These are phyloP conservation scores for Triangularia setosa DNA, from an alignment of 2,329 filamentous ascomycete species.

Conservation along the genomic window DNA sequence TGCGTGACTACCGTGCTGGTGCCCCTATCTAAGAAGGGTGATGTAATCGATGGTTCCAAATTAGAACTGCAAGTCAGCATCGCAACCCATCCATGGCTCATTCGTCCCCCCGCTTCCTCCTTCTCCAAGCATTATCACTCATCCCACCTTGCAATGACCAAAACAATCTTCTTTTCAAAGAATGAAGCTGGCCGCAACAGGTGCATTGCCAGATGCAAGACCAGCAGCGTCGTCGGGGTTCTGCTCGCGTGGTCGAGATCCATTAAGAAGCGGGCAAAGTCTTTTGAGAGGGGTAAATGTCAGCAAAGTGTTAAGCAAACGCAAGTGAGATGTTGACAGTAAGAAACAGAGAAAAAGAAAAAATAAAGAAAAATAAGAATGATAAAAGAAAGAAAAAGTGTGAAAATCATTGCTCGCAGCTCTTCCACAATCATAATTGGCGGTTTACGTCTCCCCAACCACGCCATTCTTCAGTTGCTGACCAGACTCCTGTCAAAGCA, in stretches of 20 bases:
- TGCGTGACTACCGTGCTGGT: neutral
- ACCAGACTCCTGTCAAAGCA: neutral
- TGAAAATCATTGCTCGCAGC: neutral
- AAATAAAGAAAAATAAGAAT: conserved; percentile 8
- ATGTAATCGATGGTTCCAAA: neutral
- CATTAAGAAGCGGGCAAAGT: conserved; percentile 81
- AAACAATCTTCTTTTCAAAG: conserved; percentile 6
- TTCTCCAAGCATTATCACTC: neutral
- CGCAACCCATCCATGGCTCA: neutral
- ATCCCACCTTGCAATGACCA: neutral
- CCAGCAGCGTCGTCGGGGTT: conserved; percentile 50
- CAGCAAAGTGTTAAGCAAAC: conserved; percentile 1
- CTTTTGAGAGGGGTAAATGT: conserved; percentile 40
- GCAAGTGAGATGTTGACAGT: conserved; percentile 10
- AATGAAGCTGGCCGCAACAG: conserved; percentile 28
- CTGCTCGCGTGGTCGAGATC: conserved; percentile 65
- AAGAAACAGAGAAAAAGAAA: conserved; percentile 21
- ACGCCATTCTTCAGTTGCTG: neutral
- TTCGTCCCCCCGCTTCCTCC: neutral
- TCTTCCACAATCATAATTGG: neutral
- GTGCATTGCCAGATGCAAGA: conserved; percentile 25
- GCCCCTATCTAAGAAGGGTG: neutral
- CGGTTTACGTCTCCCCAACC: neutral
- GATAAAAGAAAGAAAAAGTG: neutral
- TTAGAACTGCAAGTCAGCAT: neutral